Evolutionary conservation across 495 filamentous ascomycete genomes (phyloP).

Genomic region (Daldinia loculata): DNA sequence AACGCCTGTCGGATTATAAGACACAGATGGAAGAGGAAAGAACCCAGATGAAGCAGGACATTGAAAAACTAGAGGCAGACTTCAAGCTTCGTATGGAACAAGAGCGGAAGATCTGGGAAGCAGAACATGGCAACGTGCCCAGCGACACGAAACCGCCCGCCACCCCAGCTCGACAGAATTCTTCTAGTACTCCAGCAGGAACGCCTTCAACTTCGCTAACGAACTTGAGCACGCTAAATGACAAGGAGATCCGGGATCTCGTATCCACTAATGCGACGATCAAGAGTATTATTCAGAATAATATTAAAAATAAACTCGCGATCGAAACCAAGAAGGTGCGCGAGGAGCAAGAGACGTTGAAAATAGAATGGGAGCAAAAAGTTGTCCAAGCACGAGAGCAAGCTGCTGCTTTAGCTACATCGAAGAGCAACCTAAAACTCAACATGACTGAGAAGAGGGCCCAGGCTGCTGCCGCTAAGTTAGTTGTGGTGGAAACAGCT

Average conservation of each 20-base stretch:
- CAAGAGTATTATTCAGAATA: slow-evolving; percentile 70
- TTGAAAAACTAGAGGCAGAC: slow-evolving; percentile 66
- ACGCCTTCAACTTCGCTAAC: slow-evolving; percentile 48
- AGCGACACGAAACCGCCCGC: slow-evolving; percentile 39
- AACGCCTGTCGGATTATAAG: slow-evolving; percentile 70
- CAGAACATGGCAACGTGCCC: slow-evolving; percentile 52
- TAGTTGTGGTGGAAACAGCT: slow-evolving; percentile 79
- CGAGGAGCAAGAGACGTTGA: slow-evolving; percentile 59
- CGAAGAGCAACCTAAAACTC: slow-evolving; percentile 73
- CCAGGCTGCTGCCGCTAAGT: slow-evolving; percentile 70
- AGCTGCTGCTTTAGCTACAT: slow-evolving; percentile 64
- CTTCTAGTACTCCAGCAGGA: slow-evolving; percentile 37
- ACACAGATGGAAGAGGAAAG: slow-evolving; percentile 58
- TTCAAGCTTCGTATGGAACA: slow-evolving; percentile 72
- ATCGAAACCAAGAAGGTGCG: slow-evolving; percentile 66
- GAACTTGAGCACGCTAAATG: slow-evolving; percentile 57
- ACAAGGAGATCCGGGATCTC: slow-evolving; percentile 71
- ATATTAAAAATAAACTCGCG: slow-evolving; percentile 68
- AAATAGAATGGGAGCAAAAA: slow-evolving; percentile 60
- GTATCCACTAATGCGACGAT: slow-evolving; percentile 70
- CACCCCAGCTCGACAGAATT: slow-evolving; percentile 46
- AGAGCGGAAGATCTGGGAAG: slow-evolving; percentile 64
- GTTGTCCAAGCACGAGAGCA: slow-evolving; percentile 60
- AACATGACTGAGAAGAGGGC: slow-evolving; percentile 81
- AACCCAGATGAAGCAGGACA: slow-evolving; percentile 59